Evolutionary conservation across 1,139 yeast genomes (phyloP).

Genomic region (Yamadazyma atmosphaerica): DNA sequence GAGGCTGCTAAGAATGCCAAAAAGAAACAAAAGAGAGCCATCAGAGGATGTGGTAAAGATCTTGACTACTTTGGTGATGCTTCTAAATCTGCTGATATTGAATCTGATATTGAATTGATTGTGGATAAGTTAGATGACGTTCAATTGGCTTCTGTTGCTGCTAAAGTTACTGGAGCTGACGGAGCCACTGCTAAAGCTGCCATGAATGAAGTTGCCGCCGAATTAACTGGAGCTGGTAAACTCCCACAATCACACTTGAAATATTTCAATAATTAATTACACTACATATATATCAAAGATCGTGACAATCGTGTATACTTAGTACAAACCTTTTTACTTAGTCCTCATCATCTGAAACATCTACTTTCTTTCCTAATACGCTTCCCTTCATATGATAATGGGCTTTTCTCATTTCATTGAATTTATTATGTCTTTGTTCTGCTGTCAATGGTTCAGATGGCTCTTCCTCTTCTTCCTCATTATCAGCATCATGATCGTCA

Average conservation of each 20-base stretch:
- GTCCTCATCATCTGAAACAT: constrained; percentile 32
- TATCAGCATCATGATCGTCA: constrained; percentile 22
- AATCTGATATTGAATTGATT: constrained; percentile 75
- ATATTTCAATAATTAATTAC: constrained; percentile 26
- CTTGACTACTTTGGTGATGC: constrained; percentile 82
- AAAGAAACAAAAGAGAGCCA: constrained; percentile 96
- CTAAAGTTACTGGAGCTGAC: constrained; percentile 54
- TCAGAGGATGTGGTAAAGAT: constrained; percentile 84
- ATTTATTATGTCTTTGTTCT: constrained; percentile 63
- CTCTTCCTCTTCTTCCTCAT: constrained; percentile 35
- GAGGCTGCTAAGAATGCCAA: constrained; percentile 95
- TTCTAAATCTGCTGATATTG: constrained; percentile 63
- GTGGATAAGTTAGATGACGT: constrained; percentile 79
- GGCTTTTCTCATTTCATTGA: constrained; percentile 73
- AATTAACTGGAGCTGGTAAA: constrained; percentile 33
- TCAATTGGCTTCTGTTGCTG: constrained; percentile 70
- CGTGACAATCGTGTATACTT: background rate
- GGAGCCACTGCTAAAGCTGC: constrained; percentile 54
- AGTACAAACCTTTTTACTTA: constrained; percentile 5
- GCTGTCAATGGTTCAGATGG: constrained; percentile 46
- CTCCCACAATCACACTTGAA: constrained; percentile 35
- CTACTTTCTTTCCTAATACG: constrained; percentile 42
- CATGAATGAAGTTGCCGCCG: constrained; percentile 49
- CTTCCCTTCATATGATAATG: constrained; percentile 75
- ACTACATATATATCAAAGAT: background rate